Conservation (phyloP, 805 yeast genomes). For the Wickerhamia fluorescens region DNA sequence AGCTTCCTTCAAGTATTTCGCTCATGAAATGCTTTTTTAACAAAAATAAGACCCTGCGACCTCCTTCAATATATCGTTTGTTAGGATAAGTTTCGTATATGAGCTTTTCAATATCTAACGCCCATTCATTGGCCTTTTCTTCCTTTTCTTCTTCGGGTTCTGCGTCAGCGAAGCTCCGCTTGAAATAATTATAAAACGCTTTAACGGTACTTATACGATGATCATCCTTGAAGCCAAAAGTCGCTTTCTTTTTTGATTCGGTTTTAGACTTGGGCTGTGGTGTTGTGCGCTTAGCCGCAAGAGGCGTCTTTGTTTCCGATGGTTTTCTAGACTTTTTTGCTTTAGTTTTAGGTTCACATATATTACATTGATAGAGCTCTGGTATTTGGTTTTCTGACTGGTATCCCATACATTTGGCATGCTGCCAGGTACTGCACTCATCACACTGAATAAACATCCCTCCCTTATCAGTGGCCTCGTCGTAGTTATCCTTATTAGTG, state of each 20-base stretch:
- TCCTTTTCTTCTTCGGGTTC: conserved; percentile 18
- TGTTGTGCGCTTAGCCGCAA: background rate
- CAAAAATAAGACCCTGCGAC: conserved; percentile 59
- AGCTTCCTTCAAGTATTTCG: conserved; percentile 47
- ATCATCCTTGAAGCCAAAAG: conserved; percentile 17
- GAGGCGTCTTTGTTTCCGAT: background rate
- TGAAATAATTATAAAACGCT: conserved; percentile 43
- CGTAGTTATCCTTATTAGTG: conserved; percentile 48
- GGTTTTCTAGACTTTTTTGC: background rate
- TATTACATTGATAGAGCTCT: conserved; percentile 44
- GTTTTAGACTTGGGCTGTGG: conserved; percentile 7
- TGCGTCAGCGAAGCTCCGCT: conserved; percentile 30
- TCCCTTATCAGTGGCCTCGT: conserved; percentile 46
- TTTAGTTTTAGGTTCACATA: conserved; percentile 37
- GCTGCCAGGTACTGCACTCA: conserved; percentile 66
- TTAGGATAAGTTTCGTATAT: conserved; percentile 27
- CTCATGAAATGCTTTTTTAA: conserved; percentile 54
- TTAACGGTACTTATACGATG: conserved; percentile 43
- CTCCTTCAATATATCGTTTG: conserved; percentile 55
- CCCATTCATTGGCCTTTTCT: conserved; percentile 36
- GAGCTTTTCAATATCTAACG: conserved; percentile 45
- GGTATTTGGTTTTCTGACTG: conserved; percentile 34
- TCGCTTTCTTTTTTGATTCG: conserved; percentile 6
- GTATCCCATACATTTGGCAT: conserved; percentile 54
- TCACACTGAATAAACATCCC: conserved; percentile 66